Evolutionary conservation across 441 rosid species (phyloP).

Genomic region (Sinapis alba): DNA sequence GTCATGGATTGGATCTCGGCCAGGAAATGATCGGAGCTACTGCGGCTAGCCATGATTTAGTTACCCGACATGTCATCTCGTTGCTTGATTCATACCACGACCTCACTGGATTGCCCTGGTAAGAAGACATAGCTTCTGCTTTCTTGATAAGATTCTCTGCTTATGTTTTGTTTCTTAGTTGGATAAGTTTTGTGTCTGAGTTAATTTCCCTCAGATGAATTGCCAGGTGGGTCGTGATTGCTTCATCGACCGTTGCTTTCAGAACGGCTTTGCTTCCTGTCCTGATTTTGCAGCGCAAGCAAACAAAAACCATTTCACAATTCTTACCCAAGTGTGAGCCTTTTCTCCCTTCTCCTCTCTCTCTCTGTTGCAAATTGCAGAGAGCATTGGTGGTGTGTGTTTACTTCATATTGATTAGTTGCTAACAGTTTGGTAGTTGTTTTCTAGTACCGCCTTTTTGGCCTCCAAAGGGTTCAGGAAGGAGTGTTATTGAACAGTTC

Average conservation of each 20-base stretch:
- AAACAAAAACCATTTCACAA: conserved; percentile 55
- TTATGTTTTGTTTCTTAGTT: neutral
- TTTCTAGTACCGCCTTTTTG: conserved; percentile 86
- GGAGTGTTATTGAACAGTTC: conserved; percentile 62
- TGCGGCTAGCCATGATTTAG: conserved; percentile 46
- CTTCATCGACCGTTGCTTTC: conserved; percentile 72
- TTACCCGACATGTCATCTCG: conserved; percentile 54
- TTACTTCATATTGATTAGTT: conserved; percentile 5
- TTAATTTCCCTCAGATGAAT: conserved; percentile 27
- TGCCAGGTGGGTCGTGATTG: conserved; percentile 87
- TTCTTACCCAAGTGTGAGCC: conserved; percentile 71
- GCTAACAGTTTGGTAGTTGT: conserved; percentile 27
- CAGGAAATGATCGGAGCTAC: conserved; percentile 25
- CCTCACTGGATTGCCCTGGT: conserved; percentile 88
- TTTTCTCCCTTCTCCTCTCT: neutral
- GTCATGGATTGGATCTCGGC: conserved; percentile 18
- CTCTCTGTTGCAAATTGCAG: neutral
- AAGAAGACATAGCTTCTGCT: neutral
- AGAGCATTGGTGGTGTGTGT: neutral
- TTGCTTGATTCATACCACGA: conserved; percentile 78
- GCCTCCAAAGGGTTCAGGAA: conserved; percentile 83
- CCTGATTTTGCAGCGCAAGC: conserved; percentile 66
- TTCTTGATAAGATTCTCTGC: neutral
- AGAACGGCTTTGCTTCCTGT: conserved; percentile 66
- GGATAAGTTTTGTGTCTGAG: conserved; percentile 21